Conservation (phyloP, 2,329 filamentous ascomycete species). For the Aspergillus glaucus region DNA sequence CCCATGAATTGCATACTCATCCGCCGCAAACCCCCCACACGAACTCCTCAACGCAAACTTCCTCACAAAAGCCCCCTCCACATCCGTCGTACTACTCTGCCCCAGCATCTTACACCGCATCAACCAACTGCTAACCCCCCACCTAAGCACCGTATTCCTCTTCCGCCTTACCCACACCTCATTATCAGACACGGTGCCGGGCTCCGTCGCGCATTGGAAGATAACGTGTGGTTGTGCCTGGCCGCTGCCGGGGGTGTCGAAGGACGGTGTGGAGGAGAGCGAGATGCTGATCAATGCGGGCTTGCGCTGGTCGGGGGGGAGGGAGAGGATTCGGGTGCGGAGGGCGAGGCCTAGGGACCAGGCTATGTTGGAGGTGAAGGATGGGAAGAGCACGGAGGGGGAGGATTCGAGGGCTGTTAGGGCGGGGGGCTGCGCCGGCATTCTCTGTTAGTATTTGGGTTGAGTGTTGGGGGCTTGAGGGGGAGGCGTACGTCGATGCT, state of each 20-base stretch:
- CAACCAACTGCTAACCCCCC: conserved; percentile 63
- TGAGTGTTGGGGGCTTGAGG: background rate
- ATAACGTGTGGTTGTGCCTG: conserved; percentile 47
- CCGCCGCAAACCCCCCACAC: conserved; percentile 41
- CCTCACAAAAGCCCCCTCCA: conserved; percentile 59
- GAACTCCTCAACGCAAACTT: conserved; percentile 57
- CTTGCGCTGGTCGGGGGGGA: conserved; percentile 26
- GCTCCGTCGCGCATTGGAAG: conserved; percentile 63
- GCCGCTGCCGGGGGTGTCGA: conserved; percentile 15
- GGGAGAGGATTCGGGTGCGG: conserved; percentile 31
- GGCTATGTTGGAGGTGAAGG: conserved; percentile 35
- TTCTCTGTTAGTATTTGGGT: background rate
- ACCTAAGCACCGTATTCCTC: conserved; percentile 64
- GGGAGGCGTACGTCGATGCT: background rate
- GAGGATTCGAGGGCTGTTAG: conserved; percentile 27
- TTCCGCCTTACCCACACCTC: conserved; percentile 66
- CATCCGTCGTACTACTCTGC: conserved; percentile 32
- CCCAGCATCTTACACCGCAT: conserved; percentile 58
- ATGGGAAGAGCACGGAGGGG: conserved; percentile 23
- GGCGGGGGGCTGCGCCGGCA: conserved; percentile 13
- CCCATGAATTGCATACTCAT: conserved; percentile 69
- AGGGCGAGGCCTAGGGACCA: conserved; percentile 34
- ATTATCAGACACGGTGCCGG: conserved; percentile 65
- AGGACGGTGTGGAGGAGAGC: conserved; percentile 3
- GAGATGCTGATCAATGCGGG: conserved; percentile 38